Base-by-base conservation (phyloP, 352 stramenopile genomes). In the Peronosclerospora sorghi region DNA sequence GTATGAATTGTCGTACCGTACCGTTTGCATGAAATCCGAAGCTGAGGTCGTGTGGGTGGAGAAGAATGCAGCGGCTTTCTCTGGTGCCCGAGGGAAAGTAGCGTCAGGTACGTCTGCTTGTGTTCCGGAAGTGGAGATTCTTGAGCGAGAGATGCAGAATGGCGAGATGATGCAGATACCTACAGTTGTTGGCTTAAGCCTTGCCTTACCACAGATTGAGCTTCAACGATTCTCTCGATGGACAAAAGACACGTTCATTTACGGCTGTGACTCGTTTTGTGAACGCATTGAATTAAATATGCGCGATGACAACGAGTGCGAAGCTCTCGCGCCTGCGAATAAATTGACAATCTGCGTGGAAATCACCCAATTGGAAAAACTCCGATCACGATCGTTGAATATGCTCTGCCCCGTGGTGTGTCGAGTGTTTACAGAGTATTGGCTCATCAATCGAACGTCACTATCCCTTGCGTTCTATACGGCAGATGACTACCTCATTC, bases 341-440 rank as follows among this genome's bases (percentile, higher is more conserved):
- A 81, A 81, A 41, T 45, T 82, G 12, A 77, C 65, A 0, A 77
- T 82, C 20, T 82, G 69, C 23, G 59, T 82, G 4, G 69, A 82
- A 32, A 65, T 82, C 12, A 71, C 55, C 5, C 64, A 67, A 15
- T 35, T 78, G 12, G 69, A 81, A 44, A 78, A 74, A 28, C 34
- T 78, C 2, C 65, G 57, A 2, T 62, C 59, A 0, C 59, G 58
- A 14, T 47, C 53, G 7, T 28, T 76, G 10, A 80, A 80, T 48
- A 54, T 32, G n/a, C 34, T 86, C 4, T 68, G 65, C 5, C 76
- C 79, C 0, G 62, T 82, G 7, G 55, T 82, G 7, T 88, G 75
- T 13, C 62, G 73, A 26, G 67, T 92, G 10, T 92, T 79, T 42
- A 79, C 62, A 5, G 76, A 92, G 40, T 92, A 89, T 50, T 92